Conservation (phyloP, 768 basidiomycete genomes). For the Tylopilus cervinicoccineus region DNA sequence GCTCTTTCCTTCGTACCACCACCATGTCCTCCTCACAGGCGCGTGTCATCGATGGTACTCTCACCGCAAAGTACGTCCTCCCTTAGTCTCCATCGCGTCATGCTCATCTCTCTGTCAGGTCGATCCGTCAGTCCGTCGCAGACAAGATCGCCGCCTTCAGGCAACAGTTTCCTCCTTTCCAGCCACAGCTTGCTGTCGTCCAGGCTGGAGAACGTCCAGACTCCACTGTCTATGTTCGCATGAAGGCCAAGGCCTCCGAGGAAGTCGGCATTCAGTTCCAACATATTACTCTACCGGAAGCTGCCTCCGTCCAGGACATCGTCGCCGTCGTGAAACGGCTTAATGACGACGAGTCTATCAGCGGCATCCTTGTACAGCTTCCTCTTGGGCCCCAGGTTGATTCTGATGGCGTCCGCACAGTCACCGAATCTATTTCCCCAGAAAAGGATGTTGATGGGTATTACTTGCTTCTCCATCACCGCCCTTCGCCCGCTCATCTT, state of each 20-base stretch:
- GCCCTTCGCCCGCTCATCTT: conserved; percentile 4
- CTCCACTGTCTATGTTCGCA: conserved; percentile 89
- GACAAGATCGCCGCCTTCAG: conserved; percentile 61
- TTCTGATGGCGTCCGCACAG: conserved; percentile 77
- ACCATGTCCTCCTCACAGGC: conserved; percentile 42
- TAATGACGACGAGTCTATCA: conserved; percentile 77
- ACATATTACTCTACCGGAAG: conserved; percentile 70
- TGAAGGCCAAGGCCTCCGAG: conserved; percentile 95
- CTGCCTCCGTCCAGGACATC: conserved; percentile 69
- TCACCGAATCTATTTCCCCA: conserved; percentile 93
- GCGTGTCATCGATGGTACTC: conserved; percentile 77
- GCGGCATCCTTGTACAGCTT: conserved; percentile 92
- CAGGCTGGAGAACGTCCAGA: conserved; percentile 93
- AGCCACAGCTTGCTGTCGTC: conserved; percentile 85
- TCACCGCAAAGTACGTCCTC: conserved; percentile 72
- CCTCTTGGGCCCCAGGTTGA: conserved; percentile 84
- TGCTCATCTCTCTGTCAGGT: conserved; percentile 42
- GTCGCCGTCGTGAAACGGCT: conserved; percentile 74
- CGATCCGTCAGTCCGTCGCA: conserved; percentile 76
- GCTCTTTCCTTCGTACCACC: conserved; percentile 22
- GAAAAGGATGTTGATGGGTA: conserved; percentile 98
- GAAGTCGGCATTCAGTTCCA: conserved; percentile 89
- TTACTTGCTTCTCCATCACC: conserved; percentile 20
- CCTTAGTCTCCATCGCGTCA: conserved; percentile 6
- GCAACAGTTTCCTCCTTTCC: conserved; percentile 77